phyloP scores from a whole-genome alignment of 805 yeast species.

The Jamesozyma lodderae region DNA sequence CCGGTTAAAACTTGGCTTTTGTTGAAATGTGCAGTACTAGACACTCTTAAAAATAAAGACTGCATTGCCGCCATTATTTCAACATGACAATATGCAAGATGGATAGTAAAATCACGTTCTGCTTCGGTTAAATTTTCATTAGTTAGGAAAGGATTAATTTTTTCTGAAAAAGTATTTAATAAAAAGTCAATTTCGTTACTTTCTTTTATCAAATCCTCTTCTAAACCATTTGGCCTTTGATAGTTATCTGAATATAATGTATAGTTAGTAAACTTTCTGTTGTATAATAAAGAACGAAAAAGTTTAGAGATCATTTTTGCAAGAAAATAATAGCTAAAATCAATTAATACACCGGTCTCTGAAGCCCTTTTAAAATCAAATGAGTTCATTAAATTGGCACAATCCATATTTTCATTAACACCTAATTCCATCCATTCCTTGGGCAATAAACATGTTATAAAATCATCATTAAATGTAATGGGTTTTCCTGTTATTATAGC shows the following conservation, averaged over 20 bases:
- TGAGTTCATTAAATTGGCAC: conserved; percentile 2
- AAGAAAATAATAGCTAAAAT: conserved; percentile 6
- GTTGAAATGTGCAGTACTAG: too few relatives aligned
- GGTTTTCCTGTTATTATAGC: conserved; percentile 10
- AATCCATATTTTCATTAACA: conserved; percentile 11
- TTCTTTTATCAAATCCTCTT: background rate
- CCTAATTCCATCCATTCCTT: conserved; percentile 8
- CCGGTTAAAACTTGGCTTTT: too few relatives aligned
- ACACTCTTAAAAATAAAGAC: too few relatives aligned
- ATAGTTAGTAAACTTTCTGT: conserved; percentile 8
- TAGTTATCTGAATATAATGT: conserved; percentile 4
- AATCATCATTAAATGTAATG: conserved; percentile 4
- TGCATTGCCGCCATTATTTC: too few relatives aligned
- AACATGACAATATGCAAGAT: too few relatives aligned
- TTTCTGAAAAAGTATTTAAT: background rate
- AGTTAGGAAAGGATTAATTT: background rate
- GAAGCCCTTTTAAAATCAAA: conserved; percentile 2
- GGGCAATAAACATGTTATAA: conserved; percentile 11
- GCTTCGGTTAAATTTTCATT: background rate
- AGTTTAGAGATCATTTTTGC: conserved; percentile 4
- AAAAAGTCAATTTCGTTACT: background rate
- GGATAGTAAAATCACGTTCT: too few relatives aligned
- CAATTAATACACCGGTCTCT: background rate
- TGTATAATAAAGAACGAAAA: conserved; percentile 5
- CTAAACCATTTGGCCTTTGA: background rate